Percentiles rank a stretch among this genome's conserved stretches.
Conservation (phyloP, 768 basidiomycete species). For the Cyathus striatus region DNA sequence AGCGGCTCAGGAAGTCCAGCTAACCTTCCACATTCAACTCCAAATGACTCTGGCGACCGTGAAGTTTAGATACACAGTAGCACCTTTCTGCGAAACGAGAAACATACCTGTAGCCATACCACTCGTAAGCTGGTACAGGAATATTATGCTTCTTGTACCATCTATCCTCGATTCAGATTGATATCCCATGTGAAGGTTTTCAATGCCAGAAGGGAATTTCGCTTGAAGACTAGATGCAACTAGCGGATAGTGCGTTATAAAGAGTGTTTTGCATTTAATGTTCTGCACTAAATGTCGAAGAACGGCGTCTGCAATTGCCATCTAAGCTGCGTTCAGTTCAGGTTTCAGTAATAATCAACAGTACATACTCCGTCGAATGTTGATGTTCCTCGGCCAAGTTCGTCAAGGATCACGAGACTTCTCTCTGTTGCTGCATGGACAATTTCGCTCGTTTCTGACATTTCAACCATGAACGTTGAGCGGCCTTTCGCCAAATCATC, state of each 20-base stretch:
- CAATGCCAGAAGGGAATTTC: slow-evolving; percentile 52
- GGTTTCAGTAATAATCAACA: neutral
- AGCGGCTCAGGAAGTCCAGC: slow-evolving; percentile 77
- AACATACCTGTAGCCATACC: slow-evolving; percentile 61
- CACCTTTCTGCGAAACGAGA: neutral
- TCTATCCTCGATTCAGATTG: slow-evolving; percentile 62
- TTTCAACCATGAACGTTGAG: slow-evolving; percentile 97
- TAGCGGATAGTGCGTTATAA: slow-evolving; percentile 93
- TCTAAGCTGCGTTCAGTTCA: slow-evolving; percentile 35
- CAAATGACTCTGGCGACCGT: slow-evolving; percentile 62
- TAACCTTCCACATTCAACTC: slow-evolving; percentile 87
- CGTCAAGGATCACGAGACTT: slow-evolving; percentile 88
- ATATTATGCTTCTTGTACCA: slow-evolving; percentile 77
- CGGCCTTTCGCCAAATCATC: slow-evolving; percentile 85
- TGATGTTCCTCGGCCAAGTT: slow-evolving; percentile 85
- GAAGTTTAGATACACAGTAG: neutral
- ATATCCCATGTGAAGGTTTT: slow-evolving; percentile 88
- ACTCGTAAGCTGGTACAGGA: slow-evolving; percentile 70
- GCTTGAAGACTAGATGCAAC: slow-evolving; percentile 66
- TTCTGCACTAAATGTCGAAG: slow-evolving; percentile 62
- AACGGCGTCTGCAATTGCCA: slow-evolving; percentile 84
- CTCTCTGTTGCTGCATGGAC: slow-evolving; percentile 65
- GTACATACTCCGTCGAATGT: slow-evolving; percentile 76
- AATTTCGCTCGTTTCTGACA: slow-evolving; percentile 91
- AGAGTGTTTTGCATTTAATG: slow-evolving; percentile 69